Evolutionary conservation across 2,329 filamentous ascomycete genomes (phyloP).

Genomic region (Alternaria novae-zelandiae): DNA sequence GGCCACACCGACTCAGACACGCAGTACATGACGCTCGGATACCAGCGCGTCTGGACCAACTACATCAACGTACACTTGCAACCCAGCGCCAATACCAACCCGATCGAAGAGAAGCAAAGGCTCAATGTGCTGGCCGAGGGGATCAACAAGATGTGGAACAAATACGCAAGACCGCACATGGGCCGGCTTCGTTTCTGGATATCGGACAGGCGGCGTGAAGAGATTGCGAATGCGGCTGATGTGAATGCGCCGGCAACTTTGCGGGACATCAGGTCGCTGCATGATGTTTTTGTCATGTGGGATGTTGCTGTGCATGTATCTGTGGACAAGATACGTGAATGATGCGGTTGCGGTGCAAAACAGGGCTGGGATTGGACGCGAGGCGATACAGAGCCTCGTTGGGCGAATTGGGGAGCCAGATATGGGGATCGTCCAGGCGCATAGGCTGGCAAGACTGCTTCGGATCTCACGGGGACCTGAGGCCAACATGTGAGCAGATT

Average conservation of each 20-base stretch:
- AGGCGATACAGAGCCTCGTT: neutral
- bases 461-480: neutral
- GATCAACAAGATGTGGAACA: constrained; percentile 29
- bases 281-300: constrained; percentile 36
- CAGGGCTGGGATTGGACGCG: neutral
- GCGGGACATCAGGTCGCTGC: constrained; percentile 22
- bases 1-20: neutral
- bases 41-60: constrained; percentile 18
- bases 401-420: neutral
- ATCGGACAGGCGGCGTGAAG: neutral
- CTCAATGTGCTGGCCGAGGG: constrained; percentile 15
- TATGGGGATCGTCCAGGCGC: neutral
- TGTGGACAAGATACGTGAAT: constrained; percentile 31
- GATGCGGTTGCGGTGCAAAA: constrained; percentile 25
- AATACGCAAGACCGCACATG: neutral
- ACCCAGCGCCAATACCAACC: constrained; percentile 13
- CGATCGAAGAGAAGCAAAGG: constrained; percentile 9
- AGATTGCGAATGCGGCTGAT: neutral
- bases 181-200: neutral
- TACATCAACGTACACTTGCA: constrained; percentile 31
- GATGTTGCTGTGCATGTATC: constrained; percentile 30
- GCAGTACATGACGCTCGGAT: neutral
- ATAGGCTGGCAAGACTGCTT: neutral
- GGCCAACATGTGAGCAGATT: neutral
- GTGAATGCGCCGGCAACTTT: constrained; percentile 14